phyloP scores from a whole-genome alignment of 768 basidiomycete species.

The Boletus sp. region DNA sequence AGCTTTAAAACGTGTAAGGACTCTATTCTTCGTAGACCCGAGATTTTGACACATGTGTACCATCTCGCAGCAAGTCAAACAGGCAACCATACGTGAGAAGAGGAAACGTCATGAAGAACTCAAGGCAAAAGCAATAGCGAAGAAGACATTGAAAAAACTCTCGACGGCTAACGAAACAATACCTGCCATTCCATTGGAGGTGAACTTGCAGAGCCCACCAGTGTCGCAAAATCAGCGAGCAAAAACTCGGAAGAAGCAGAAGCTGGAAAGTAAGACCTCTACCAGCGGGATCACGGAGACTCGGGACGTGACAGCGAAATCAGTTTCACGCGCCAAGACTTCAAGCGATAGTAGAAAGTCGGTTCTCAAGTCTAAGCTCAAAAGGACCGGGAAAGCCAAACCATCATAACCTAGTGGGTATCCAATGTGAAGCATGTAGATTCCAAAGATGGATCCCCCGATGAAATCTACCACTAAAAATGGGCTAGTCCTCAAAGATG shows the following conservation, averaged over 20 bases:
- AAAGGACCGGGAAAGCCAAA: neutral
- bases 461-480: constrained; percentile 7
- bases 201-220: neutral
- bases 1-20: constrained; percentile 58
- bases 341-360: neutral
- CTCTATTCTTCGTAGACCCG: neutral
- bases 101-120: constrained; percentile 48
- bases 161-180: neutral
- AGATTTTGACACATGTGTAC: neutral
- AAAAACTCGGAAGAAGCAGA: constrained; percentile 19
- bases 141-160: constrained; percentile 20
- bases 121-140: constrained; percentile 40
- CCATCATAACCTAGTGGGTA: constrained; percentile 3
- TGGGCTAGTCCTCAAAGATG: neutral
- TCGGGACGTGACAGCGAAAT: neutral
- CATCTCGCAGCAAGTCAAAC: constrained; percentile 43
- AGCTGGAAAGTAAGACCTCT: neutral
- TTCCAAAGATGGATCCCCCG: constrained; percentile 8
- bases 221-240: neutral
- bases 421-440: neutral
- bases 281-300: neutral
- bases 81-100: constrained; percentile 42
- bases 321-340: neutral
- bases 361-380: neutral
- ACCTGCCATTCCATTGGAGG: neutral